Evolutionary conservation across 2,329 filamentous ascomycete species (phyloP), one percentile per base, ranked within the genome.

Genomic region (Ophiostoma triangulosporum): DNA sequence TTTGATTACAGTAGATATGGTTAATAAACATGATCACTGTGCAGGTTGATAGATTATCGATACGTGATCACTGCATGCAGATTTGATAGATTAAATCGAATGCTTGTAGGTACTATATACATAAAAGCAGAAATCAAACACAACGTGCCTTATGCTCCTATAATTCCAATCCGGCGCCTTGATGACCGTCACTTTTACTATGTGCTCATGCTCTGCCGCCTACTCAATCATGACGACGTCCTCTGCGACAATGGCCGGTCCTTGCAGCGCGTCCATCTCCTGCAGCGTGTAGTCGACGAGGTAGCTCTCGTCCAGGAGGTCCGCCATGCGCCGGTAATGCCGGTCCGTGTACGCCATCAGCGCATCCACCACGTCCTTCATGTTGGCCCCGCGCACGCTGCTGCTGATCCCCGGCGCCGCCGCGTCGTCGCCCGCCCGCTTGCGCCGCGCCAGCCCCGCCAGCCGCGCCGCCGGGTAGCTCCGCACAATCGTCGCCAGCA

Each of bases 291-390:
- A 97, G 68, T 95, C 88, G 38, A 97, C 79, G 62, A 98, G 69
- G 69, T 90, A 97, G 64, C 90, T 95, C 72, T 97, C 93, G 65
- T 97, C 91, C 38, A 90, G 81, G 61, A 96, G 71, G 63, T 95
- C 91, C 65, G 95, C 90, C 61, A 93, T 77, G 53, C 91, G 78
- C 67, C 84, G 85, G 67, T 95, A 96, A 67, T 98, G 93, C 59
- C 90, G 78, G 68, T 97, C 89, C 0, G 90, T 95, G 65, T 98
- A 97, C 15, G 85, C 86, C 61, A 81, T 83, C 55, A 98, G 73
- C n/a, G 84, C 91, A 60, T 91, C 85, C 36, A 96, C 67, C 3
- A 98, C 82, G 62, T 95, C 89, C 64, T 86, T 86, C 62, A 95
- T 66, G 58, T 81, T 86, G 46, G 50, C 40, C 17, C 53, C 53